These are phyloP conservation scores for Notholithocarpus densiflorus DNA, from an alignment of 306 rosid species.

Conservation along the genomic window DNA sequence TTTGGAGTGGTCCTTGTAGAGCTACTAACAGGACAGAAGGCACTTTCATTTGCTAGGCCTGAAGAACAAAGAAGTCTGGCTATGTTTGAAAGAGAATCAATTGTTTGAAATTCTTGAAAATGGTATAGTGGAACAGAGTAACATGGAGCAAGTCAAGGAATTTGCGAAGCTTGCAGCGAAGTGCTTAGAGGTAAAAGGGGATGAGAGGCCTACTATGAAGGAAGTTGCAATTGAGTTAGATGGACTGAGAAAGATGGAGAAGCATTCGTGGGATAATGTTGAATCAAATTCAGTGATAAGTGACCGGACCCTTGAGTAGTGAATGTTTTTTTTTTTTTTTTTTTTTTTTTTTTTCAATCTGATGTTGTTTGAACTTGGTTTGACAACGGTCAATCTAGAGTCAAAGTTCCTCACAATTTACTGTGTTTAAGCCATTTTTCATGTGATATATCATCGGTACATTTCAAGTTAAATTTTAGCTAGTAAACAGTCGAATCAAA, in stretches of 20 bases:
- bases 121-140: neutral
- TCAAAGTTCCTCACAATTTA: too few relatives aligned
- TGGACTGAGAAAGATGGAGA: constrained; percentile 3
- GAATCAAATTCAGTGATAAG: neutral
- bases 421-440: too few relatives aligned
- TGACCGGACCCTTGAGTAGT: neutral
- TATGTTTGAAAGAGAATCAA: constrained; percentile 7
- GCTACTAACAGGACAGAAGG: constrained; percentile 28
- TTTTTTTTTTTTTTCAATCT: too few relatives aligned
- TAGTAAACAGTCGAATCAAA: too few relatives aligned
- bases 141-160: constrained; percentile 13
- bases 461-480: too few relatives aligned
- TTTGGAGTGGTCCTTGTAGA: constrained; percentile 26
- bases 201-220: constrained; percentile 9
- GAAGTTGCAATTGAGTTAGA: constrained; percentile 34
- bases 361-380: too few relatives aligned
- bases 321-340: too few relatives aligned
- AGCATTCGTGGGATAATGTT: neutral
- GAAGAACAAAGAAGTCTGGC: constrained; percentile 22
- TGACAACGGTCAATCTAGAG: too few relatives aligned
- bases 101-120: constrained; percentile 19
- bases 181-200: constrained; percentile 21
- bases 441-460: too few relatives aligned
- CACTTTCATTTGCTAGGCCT: constrained; percentile 17
- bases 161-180: constrained; percentile 4